Evolutionary conservation across 306 rosid species (phyloP).

Genomic region (Echinosophora koreensis): DNA sequence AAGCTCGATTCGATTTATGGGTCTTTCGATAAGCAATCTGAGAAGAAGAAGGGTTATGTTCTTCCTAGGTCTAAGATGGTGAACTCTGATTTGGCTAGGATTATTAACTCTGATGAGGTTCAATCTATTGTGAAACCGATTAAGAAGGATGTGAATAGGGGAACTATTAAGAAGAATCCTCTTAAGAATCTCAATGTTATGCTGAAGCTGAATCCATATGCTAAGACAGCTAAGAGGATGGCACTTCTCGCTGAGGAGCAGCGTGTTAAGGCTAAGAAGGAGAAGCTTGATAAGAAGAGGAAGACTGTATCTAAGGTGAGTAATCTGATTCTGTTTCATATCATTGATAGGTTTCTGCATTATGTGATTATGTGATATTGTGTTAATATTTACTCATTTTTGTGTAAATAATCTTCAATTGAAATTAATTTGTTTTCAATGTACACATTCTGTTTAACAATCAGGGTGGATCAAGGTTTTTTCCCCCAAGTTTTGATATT

Average conservation of each 20-base stretch:
- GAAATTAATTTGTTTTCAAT: too few relatives aligned
- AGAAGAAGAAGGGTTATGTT: slow-evolving; percentile 76
- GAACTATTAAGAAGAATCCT: slow-evolving; percentile 82
- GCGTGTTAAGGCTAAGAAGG: slow-evolving; percentile 79
- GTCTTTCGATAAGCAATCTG: slow-evolving; percentile 71
- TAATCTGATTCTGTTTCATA: not conserved
- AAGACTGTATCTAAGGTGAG: slow-evolving; percentile 68
- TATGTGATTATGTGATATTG: not conserved
- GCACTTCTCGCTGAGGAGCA: slow-evolving; percentile 78
- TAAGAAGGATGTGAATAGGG: slow-evolving; percentile 70
- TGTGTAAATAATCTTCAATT: not conserved
- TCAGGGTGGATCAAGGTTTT: too few relatives aligned
- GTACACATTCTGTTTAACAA: too few relatives aligned
- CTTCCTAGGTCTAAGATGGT: slow-evolving; percentile 84
- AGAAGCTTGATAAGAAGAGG: slow-evolving; percentile 88
- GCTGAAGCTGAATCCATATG: slow-evolving; percentile 82
- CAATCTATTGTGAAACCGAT: slow-evolving; percentile 84
- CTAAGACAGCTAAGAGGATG: slow-evolving; percentile 85
- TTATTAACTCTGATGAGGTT: slow-evolving; percentile 89
- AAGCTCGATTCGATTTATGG: slow-evolving; percentile 87
- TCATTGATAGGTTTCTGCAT: not conserved
- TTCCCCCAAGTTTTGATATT: too few relatives aligned
- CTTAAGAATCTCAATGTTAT: slow-evolving; percentile 75
- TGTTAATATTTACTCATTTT: too few relatives aligned
- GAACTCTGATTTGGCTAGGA: slow-evolving; percentile 77